These are phyloP conservation scores for Ophiocordyceps camponoti-rufipedis DNA, from an alignment of 2,329 filamentous ascomycete species.

Conservation along the genomic window DNA sequence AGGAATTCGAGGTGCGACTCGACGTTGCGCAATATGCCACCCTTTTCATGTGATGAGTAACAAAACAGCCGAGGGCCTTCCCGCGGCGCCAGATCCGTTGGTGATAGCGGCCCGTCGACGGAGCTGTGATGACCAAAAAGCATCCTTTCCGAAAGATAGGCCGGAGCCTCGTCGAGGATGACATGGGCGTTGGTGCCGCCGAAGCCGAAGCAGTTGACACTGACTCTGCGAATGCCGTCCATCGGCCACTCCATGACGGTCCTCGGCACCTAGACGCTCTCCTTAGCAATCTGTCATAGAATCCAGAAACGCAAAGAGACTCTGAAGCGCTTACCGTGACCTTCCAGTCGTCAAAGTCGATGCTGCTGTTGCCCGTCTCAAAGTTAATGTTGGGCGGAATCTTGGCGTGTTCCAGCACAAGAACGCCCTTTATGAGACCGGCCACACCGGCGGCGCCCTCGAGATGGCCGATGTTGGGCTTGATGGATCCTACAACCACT, in stretches of 20 bases:
- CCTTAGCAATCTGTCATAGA: not conserved
- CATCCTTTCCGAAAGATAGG: slow-evolving; percentile 17
- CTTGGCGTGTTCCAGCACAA: slow-evolving; percentile 28
- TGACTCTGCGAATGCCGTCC: slow-evolving; percentile 25
- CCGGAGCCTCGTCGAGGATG: slow-evolving; percentile 28
- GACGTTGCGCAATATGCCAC: slow-evolving; percentile 17
- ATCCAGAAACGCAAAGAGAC: not conserved
- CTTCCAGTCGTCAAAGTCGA: slow-evolving; percentile 26
- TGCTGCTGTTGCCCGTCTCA: slow-evolving; percentile 22
- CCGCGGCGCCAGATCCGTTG: not conserved
- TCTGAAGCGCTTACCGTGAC: slow-evolving; percentile 19
- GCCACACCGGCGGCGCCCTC: slow-evolving; percentile 33
- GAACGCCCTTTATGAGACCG: slow-evolving; percentile 32
- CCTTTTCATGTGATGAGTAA: slow-evolving; percentile 24
- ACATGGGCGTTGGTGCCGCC: slow-evolving; percentile 38
- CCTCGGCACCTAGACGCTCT: slow-evolving; percentile 17
- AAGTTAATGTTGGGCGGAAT: slow-evolving; percentile 36
- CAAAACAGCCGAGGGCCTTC: slow-evolving; percentile 18
- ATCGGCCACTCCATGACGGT: slow-evolving; percentile 24
- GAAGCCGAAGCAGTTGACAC: slow-evolving; percentile 39
- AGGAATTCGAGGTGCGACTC: slow-evolving; percentile 16
- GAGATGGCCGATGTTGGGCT: slow-evolving; percentile 35
- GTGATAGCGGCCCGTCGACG: slow-evolving; percentile 1
- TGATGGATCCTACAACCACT: slow-evolving; percentile 32
- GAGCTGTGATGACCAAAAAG: slow-evolving; percentile 19